Percentiles rank a stretch among this genome's conserved stretches.
phyloP scores from a whole-genome alignment of 306 rosid species.

The Pterocarpus macrocarpus region DNA sequence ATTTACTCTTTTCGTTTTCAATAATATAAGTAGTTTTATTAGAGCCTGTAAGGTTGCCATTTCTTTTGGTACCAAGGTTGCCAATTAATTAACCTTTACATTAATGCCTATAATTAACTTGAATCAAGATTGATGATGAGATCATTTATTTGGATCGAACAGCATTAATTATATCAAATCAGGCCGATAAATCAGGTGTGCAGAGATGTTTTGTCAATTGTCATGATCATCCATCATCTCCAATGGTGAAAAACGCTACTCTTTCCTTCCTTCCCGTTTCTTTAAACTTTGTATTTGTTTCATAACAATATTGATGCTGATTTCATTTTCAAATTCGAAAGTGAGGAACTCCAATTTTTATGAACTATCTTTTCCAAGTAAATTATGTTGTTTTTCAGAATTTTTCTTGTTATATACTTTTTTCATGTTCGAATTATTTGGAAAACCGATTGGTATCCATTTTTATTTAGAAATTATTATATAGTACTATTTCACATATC shows the following conservation, averaged over 20 bases:
- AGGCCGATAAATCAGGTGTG: neutral
- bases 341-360: no score
- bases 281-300: neutral
- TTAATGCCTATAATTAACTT: neutral
- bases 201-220: neutral
- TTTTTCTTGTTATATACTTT: no score
- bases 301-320: neutral
- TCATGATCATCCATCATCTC: neutral
- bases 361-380: no score
- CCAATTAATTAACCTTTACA: neutral
- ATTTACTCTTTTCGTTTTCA: constrained; percentile 1
- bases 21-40: neutral
- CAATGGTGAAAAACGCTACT: neutral
- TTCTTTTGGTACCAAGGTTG: neutral
- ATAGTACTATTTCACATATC: no score
- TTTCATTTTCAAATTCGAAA: neutral
- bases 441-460: no score
- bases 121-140: constrained; percentile 16
- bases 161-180: neutral
- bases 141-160: neutral
- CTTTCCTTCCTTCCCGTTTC: no score
- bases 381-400: no score
- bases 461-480: no score
- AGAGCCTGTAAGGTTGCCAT: neutral
- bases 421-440: no score